Evolutionary conservation across 2,329 filamentous ascomycete genomes (phyloP), one percentile per base, ranked within the genome.

Genomic region (Fusarium papillatum): DNA sequence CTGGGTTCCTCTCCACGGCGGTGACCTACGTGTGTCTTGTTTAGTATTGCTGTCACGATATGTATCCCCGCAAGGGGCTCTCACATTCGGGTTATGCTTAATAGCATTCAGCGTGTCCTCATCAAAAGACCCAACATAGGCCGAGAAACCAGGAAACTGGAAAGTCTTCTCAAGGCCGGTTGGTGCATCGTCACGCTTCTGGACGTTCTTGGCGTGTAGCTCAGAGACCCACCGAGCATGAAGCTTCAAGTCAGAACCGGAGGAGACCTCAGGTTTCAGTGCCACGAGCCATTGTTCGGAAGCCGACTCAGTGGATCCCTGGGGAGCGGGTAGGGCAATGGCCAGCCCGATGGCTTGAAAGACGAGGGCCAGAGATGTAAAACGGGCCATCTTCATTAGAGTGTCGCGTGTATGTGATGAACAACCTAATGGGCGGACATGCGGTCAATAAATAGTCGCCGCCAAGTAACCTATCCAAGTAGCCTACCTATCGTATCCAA

Each of bases 191-290:
- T 57, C 69, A 1, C 66, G 69, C 31, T 62, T 66, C 8, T 19
- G 38, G 22, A 69, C 34, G 31, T 55, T 69, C 17, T 38, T 61
- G 19, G 66, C 61, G 41, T 71, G 66, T 7, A 71, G 19, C 14
- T 71, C 69, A 17, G 66, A 69, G 8, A 71, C 69, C 69, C 69
- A 71, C 8, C 64, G 69, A 29, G 69, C 59, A 46, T 71, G 69
- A 19, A 64, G 43, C 8, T 69, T 43, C 10, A 71, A 34, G 14
- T 65, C 66, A 4, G 39, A 3, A 2, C 62, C 66, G 8, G 57
- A 6, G 7, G 55, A 55, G 2, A 29, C 53, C 10, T 55, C 61
- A 6, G 66, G 38, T 29, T 71, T 60, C 29, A 71, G n/a, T 8
- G 66, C 38, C 10, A 71, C 69, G 22, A 71, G 39, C 53, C 50